Percentiles rank a stretch among this genome's conserved stretches.
Evolutionary conservation across 345 rosid species (phyloP).

Genomic region (Brassica nigra): DNA sequence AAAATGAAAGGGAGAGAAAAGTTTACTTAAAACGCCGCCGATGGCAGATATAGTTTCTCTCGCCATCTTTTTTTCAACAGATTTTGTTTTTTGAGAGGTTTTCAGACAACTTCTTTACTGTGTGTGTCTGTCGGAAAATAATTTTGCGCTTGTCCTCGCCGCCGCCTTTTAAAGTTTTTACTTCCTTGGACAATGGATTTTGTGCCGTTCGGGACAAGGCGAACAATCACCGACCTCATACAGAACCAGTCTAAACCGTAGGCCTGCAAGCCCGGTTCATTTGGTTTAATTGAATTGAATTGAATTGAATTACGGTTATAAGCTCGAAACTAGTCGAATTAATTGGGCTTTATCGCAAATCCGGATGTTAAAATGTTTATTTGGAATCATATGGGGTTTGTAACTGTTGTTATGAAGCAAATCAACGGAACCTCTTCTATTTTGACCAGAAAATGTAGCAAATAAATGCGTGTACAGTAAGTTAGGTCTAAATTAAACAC

Average conservation of each 20-base stretch:
- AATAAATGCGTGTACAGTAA: not conserved
- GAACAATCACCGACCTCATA: constrained; percentile 16
- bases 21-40: constrained; percentile 84
- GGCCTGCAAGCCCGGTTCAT: not conserved
- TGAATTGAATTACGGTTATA: too few relatives aligned
- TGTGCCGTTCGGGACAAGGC: constrained; percentile 27
- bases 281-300: not conserved
- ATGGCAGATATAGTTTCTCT: constrained; percentile 53
- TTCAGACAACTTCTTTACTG: not conserved
- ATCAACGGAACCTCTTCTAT: not conserved
- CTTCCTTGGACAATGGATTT: constrained; percentile 17
- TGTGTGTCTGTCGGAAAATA: constrained; percentile 10
- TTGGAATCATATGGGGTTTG: not conserved
- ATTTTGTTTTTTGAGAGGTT: not conserved
- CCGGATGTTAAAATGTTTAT: too few relatives aligned
- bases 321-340: not conserved
- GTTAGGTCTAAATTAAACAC: not conserved
- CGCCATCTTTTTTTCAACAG: constrained; percentile 55
- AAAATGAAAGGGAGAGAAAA: not conserved
- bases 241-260: constrained; percentile 19
- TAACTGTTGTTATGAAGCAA: not conserved
- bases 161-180: constrained; percentile 7
- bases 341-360: too few relatives aligned
- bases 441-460: not conserved
- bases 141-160: constrained; percentile 11